Evolutionary conservation across 1,139 yeast species (phyloP).

Genomic region (Eremothecium cymbalariae): DNA sequence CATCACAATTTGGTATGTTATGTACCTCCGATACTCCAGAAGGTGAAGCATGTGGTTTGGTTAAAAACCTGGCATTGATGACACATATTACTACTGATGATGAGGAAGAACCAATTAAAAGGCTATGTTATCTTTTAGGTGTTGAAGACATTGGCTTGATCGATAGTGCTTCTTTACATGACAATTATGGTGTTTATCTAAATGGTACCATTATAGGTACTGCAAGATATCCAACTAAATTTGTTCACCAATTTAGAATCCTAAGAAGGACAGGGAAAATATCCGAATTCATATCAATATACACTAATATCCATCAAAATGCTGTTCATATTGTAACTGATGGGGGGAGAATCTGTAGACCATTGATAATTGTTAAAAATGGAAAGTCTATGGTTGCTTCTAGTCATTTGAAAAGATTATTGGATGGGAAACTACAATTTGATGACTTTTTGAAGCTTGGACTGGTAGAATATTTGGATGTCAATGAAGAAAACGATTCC

Average conservation of each 20-base stretch:
- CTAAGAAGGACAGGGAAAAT: conserved; percentile 80
- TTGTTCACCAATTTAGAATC: conserved; percentile 68
- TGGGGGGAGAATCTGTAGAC: conserved; percentile 98
- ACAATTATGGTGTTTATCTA: conserved; percentile 75
- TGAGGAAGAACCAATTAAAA: conserved; percentile 81
- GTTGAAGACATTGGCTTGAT: conserved; percentile 77
- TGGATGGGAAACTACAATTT: conserved; percentile 67
- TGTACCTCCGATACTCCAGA: conserved; percentile 99
- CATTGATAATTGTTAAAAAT: conserved; percentile 75
- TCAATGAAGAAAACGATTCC: conserved; percentile 94
- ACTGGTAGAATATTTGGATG: conserved; percentile 90
- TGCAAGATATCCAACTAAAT: conserved; percentile 74
- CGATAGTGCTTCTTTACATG: conserved; percentile 78
- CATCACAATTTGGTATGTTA: conserved; percentile 97
- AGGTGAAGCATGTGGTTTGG: conserved; percentile 99
- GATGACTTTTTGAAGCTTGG: conserved; percentile 86
- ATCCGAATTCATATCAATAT: conserved; percentile 85
- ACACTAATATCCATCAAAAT: conserved; percentile 77
- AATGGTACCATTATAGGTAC: conserved; percentile 94
- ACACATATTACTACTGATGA: conserved; percentile 98
- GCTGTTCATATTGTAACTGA: conserved; percentile 98
- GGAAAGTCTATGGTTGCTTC: conserved; percentile 65
- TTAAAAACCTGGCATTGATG: conserved; percentile 92
- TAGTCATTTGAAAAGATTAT: conserved; percentile 54
- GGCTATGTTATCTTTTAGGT: conserved; percentile 73